phyloP scores from a whole-genome alignment of 2,329 filamentous ascomycete genomes.

The Sordariomycetes sp. region DNA sequence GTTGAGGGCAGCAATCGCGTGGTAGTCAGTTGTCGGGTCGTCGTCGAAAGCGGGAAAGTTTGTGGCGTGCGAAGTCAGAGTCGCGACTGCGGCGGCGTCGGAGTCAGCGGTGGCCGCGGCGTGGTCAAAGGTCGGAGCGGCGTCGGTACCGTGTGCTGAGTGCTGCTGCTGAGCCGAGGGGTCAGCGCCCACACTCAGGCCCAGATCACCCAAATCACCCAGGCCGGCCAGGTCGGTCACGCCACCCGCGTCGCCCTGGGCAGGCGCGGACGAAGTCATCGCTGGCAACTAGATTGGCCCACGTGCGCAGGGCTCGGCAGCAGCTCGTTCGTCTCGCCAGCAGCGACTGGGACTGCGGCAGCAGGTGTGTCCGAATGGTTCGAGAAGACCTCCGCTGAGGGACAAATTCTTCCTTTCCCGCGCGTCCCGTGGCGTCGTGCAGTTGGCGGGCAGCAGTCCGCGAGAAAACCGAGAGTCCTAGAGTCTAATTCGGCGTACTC shows the following conservation, averaged over 20 bases:
- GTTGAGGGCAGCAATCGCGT: not conserved
- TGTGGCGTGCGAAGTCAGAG: not conserved
- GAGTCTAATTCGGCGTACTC: not conserved
- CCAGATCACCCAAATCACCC: too few species aligned
- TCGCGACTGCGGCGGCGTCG: slow-evolving; percentile 1
- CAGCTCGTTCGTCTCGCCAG: slow-evolving; percentile 42
- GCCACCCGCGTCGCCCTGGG: slow-evolving; percentile 13
- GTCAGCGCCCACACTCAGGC: not conserved
- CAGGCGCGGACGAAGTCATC: slow-evolving; percentile 46
- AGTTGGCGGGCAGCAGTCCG: not conserved
- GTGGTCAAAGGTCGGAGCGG: slow-evolving; percentile 11
- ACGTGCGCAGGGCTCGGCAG: slow-evolving; percentile 12
- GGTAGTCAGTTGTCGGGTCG: not conserved
- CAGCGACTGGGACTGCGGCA: slow-evolving; percentile 1
- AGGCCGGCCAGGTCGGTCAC: slow-evolving; percentile 15
- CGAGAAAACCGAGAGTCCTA: not conserved
- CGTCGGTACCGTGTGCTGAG: slow-evolving; percentile 5
- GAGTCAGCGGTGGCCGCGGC: slow-evolving; percentile 9
- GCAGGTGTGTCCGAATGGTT: not conserved
- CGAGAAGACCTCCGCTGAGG: not conserved
- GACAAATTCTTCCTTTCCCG: not conserved
- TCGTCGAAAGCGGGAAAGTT: not conserved
- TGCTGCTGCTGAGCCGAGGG: not conserved
- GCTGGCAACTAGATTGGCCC: slow-evolving; percentile 26
- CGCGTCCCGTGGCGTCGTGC: not conserved